Evolutionary conservation across 495 filamentous ascomycete species (phyloP), one percentile per base, ranked within the genome.

Genomic region (Jackrogersella minutella): DNA sequence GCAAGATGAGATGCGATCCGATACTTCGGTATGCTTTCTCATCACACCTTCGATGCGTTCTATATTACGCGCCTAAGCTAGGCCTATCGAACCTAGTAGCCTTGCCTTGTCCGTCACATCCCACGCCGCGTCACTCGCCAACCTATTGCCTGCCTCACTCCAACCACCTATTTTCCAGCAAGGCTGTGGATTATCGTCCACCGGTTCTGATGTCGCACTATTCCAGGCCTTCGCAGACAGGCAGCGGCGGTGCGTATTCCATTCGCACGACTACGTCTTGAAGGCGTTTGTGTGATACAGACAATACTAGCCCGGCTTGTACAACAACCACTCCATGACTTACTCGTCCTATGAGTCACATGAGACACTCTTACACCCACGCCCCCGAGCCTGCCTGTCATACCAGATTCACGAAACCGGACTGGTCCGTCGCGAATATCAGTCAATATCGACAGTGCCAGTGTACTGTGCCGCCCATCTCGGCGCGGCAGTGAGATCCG

Each of bases 81-180:
- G 31, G n/a, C 36, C 66, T 64, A 46, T 54, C 57, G 19, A 40
- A 41, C 3, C 24, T 22, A 24, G 13, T 19, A 47, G 40, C 53
- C 40, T 59, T 30, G 40, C 53, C 40, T 63, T 30, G 40, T 34
- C 31, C 34, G 26, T 56, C 55, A 14, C 36, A 43, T 40, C 44
- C n/a, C 59, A 33, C 24, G 54, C 43, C 30, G 66, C 60, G 66
- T 69, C 60, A 60, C 54, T 40, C 66, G 49, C 64, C 59, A 69
- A 55, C 66, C 66, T 69, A 51, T 31, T 63, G 49, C 11, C 24
- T 40, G 55, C 66, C 54, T 68, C 59, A 39, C 28, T 44, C 44
- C 31, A 16, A 17, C 31, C 34, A 60, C 60, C 40, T 60, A 56
- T 22, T 50, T 63, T 19, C 13, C 53, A 33, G 40, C 59, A 24